Evolutionary conservation across 257 asterid species (phyloP).

Genomic region (Gynochthodes officinalis): DNA sequence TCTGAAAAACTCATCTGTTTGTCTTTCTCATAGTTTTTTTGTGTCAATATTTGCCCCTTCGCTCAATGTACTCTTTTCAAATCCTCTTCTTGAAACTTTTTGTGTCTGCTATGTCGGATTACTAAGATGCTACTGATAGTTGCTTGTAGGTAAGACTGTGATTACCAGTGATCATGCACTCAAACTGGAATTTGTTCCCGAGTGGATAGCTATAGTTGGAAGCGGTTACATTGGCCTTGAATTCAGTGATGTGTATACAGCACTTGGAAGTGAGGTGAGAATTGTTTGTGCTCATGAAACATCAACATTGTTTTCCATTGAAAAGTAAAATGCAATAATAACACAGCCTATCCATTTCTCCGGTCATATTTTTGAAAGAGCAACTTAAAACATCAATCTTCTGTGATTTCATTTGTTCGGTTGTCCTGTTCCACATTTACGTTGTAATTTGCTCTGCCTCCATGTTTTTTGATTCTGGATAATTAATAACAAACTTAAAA

Average conservation of each 20-base stretch:
- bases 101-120: constrained; percentile 13
- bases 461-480: not conserved
- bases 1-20: not conserved
- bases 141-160: constrained; percentile 78
- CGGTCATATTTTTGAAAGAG: not conserved
- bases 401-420: not conserved
- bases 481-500: not conserved
- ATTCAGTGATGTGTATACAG: constrained; percentile 94
- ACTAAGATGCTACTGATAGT: constrained; percentile 7
- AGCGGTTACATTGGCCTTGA: constrained; percentile 98
- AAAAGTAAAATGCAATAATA: not conserved
- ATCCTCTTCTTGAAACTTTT: constrained; percentile 1
- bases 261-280: constrained; percentile 95
- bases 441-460: not conserved
- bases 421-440: not conserved
- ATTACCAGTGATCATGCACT: constrained; percentile 97
- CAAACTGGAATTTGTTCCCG: constrained; percentile 81
- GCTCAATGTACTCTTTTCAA: not conserved
- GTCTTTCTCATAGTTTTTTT: not conserved
- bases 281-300: not conserved
- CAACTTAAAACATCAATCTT: constrained; percentile 4
- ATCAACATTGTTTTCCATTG: not conserved
- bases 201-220: constrained; percentile 96
- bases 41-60: not conserved
- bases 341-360: not conserved